phyloP scores from a whole-genome alignment of 2,329 filamentous ascomycete species.

The Trichoderma semiorbis region DNA sequence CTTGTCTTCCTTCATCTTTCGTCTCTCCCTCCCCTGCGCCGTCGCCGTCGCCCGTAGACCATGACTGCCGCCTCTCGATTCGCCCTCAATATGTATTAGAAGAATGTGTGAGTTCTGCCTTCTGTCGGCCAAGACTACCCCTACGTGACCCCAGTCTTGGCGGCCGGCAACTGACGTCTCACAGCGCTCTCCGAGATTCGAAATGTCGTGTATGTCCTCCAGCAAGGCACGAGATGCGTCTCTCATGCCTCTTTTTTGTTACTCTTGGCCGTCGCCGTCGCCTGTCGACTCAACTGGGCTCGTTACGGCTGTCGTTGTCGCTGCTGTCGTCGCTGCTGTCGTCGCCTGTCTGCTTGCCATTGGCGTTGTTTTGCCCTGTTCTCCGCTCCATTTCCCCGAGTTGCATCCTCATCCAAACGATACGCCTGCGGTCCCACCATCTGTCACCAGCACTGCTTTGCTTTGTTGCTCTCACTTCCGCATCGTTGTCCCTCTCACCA shows the following conservation, averaged over 20 bases:
- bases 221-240: not conserved
- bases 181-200: conserved; percentile 48
- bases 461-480: not conserved
- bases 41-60: conserved; percentile 32
- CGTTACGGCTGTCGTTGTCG: not conserved
- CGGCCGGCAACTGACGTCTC: conserved; percentile 34
- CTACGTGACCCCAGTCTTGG: conserved; percentile 18
- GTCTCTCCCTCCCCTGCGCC: conserved; percentile 15
- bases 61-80: conserved; percentile 33
- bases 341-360: not conserved
- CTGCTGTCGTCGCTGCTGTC: not conserved
- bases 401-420: not conserved
- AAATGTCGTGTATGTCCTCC: conserved; percentile 45
- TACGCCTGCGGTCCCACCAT: not conserved
- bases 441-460: not conserved
- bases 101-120: conserved; percentile 40
- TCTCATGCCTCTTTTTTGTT: not conserved
- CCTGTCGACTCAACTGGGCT: not conserved
- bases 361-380: not conserved
- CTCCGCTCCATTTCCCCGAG: not conserved
- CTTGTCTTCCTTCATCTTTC: not conserved
- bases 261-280: not conserved
- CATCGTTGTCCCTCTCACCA: not conserved
- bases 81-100: conserved; percentile 36
- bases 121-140: conserved; percentile 18